Base-by-base conservation (phyloP, 768 basidiomycete species). In the Tylopilus felleus region DNA sequence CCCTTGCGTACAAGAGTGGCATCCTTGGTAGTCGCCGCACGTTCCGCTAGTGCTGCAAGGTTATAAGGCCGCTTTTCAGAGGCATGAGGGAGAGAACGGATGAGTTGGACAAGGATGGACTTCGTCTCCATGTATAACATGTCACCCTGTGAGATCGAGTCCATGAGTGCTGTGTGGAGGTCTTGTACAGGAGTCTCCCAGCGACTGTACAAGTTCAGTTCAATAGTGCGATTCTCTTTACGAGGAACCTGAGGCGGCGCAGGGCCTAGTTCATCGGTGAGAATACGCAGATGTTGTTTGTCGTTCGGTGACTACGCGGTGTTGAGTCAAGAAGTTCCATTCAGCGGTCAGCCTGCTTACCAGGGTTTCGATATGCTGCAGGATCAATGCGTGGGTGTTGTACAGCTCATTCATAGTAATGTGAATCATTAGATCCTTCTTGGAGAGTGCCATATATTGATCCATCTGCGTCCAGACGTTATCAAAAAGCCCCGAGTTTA, bases 71-170 rank as follows among this genome's bases (percentile, higher is more conserved):
- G 84, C 67, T 88, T 90, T 49, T 94, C 91, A 6, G 84, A 80
- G 1, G 85, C 78, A 45, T 86, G 81, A 1, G 96, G 96, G 52
- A 99, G 82, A 29, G 95, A 98, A 60, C 97, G 94, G 52, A 99
- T 85, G 49, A 98, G 83, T 69, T 98, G 94, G 29, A 98, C 97
- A 61, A 99, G 94, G 67, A 98, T 98, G 8, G 96, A 98, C 76
- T 99, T 99, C 52, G 97, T 91, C 70, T 99, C 97, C 94, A 98
- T 98, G 77, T 98, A 99, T 28, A 98, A 83, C 85, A 99, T 96
- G 73, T 99, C 97, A 68, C 90, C 90, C 42, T 94, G 93, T 22
- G 97, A 98, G 27, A 99, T 89, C 23, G 93, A 91, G 71, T 95
- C 94, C 87, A 98, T 94, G 53, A 99, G 81, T 1, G 96, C 93